A percentile compares a stretch with the other conserved stretches of the same genome.
Conservation (phyloP, 768 basidiomycete genomes). For the Leccinum subgranulosum region DNA sequence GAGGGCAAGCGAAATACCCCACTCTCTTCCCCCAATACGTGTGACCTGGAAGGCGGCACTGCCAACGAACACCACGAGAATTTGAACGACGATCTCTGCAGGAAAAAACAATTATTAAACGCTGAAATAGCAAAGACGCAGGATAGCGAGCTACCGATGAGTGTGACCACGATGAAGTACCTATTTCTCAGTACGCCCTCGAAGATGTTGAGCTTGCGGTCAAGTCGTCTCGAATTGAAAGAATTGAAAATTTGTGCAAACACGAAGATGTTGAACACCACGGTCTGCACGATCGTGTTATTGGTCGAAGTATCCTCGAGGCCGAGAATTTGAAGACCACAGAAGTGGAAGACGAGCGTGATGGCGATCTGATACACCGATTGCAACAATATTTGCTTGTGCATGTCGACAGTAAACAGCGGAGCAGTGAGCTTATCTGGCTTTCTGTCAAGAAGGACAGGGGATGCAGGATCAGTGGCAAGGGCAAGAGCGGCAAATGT, state of each 20-base stretch:
- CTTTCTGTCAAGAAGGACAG: slow-evolving; percentile 76
- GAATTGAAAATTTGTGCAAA: slow-evolving; percentile 98
- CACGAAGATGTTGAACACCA: slow-evolving; percentile 98
- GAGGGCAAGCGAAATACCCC: slow-evolving; percentile 89
- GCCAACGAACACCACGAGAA: slow-evolving; percentile 88
- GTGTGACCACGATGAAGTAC: slow-evolving; percentile 82
- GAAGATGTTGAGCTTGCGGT: slow-evolving; percentile 85
- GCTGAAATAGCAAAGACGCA: neutral
- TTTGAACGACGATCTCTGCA: slow-evolving; percentile 81
- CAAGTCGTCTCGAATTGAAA: slow-evolving; percentile 85
- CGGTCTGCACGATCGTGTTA: slow-evolving; percentile 61
- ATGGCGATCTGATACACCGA: slow-evolving; percentile 81
- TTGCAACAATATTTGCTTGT: slow-evolving; percentile 93
- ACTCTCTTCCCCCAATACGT: slow-evolving; percentile 74
- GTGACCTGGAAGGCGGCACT: slow-evolving; percentile 90
- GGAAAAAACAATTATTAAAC: neutral
- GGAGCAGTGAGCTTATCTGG: slow-evolving; percentile 90
- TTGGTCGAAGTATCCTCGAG: slow-evolving; percentile 36
- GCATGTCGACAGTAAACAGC: slow-evolving; percentile 90
- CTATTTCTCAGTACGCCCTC: slow-evolving; percentile 74
- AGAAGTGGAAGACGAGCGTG: slow-evolving; percentile 88
- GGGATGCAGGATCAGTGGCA: slow-evolving; percentile 92
- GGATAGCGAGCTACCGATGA: slow-evolving; percentile 60
- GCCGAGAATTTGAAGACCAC: slow-evolving; percentile 69
- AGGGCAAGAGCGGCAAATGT: slow-evolving; percentile 97